Conservation (phyloP, 2,329 filamentous ascomycete genomes). For the Fusarium sp. region DNA sequence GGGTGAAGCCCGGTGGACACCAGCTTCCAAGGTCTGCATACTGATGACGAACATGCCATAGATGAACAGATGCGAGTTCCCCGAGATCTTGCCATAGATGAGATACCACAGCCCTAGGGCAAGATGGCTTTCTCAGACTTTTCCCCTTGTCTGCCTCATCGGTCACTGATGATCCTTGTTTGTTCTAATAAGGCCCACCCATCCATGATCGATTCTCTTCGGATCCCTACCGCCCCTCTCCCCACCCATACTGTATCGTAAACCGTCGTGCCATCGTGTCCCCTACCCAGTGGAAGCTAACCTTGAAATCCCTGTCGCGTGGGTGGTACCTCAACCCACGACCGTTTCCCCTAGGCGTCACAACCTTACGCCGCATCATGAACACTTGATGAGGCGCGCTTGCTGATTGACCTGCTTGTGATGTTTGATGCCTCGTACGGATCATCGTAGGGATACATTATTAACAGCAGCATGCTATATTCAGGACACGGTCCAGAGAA, state of each 20-base stretch:
- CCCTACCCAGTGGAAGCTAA: slow-evolving; percentile 39
- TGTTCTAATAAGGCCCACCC: slow-evolving; percentile 27
- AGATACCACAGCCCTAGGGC: slow-evolving; percentile 34
- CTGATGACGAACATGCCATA: slow-evolving; percentile 18
- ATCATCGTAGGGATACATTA: not conserved
- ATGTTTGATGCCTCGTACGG: slow-evolving; percentile 5
- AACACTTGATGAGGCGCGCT: slow-evolving; percentile 23
- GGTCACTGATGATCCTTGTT: slow-evolving; percentile 36
- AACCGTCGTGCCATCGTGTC: slow-evolving; percentile 35
- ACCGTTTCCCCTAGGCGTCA: slow-evolving; percentile 31
- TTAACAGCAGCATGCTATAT: not conserved
- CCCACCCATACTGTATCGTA: slow-evolving; percentile 38
- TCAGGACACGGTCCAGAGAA: not conserved
- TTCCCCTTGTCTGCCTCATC: slow-evolving; percentile 32
- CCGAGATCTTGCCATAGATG: slow-evolving; percentile 23
- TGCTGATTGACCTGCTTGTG: slow-evolving; percentile 16
- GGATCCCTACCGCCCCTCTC: slow-evolving; percentile 34
- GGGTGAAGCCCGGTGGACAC: not conserved
- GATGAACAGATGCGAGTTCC: slow-evolving; percentile 22
- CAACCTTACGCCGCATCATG: slow-evolving; percentile 23
- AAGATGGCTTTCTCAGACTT: slow-evolving; percentile 32
- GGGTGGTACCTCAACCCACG: slow-evolving; percentile 34
- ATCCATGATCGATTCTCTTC: slow-evolving; percentile 42
- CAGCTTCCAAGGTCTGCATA: not conserved
- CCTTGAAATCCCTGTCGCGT: slow-evolving; percentile 36